Evolutionary conservation across 441 rosid species (phyloP), one percentile per base, ranked within the genome.

Genomic region (California macrophylla): DNA sequence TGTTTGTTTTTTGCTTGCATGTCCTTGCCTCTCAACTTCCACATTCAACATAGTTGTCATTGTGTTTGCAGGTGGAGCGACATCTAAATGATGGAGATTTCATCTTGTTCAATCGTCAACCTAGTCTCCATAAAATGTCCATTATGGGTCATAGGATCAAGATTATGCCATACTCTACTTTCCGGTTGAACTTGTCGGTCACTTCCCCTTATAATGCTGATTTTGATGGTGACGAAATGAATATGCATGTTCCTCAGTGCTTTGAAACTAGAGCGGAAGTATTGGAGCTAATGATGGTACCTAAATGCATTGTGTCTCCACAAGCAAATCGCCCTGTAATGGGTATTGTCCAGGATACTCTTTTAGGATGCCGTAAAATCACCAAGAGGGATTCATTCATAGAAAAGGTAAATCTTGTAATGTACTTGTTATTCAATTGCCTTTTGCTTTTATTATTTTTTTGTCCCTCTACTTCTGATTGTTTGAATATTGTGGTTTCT

Each of bases 161-260:
- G 85, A 92, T 95, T 74, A 95, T 95, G 98, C 99, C 99, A 64
- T 92, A 95, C 71, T 95, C 99, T 25, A 95, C 99, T 15, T 95
- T 95, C 75, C 90, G 98, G 26, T 71, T 95, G 72, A 95, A 95
- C 80, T 78, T 95, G 75, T 92, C 98, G 26, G 99, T 92, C 66
- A 95, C 99, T 52, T 92, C 99, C 38, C 99, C 98, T 3, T 94
- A 94, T 74, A 94, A 94, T 89, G 99, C 98, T 82, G 98, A 92
- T 83, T 94, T 94, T 85, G 98, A 94, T 71, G 98, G 99, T 67
- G 99, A 94, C 86, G 99, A 94, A 84, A 94, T 94, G 99, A 92
- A 94, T 76, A 94, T 94, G 98, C 99, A 92, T 66, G 97, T 92
- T 38, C 99, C 99, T 38, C 99, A 95, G 69, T 95, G 91, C 74